These are phyloP conservation scores for Heliamphora ciliata DNA, from an alignment of 179 eudicot genomes.

Conservation along the genomic window DNA sequence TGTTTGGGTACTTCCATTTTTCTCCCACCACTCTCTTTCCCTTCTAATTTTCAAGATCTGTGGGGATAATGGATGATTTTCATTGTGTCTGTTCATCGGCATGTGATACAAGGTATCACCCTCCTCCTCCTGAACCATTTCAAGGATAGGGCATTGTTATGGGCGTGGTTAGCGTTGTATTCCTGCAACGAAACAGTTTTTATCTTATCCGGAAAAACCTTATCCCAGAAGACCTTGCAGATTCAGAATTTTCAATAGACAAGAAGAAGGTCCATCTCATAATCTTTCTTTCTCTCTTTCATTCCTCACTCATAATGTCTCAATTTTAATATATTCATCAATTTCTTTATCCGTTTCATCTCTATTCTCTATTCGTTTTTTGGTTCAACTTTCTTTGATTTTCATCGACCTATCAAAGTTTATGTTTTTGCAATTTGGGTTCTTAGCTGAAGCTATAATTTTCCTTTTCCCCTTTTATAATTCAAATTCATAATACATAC, in stretches of 20 bases:
- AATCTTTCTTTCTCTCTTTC: not conserved
- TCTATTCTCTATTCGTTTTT: not conserved
- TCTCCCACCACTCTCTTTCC: too few relatives aligned
- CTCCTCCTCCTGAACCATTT: not conserved
- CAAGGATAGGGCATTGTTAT: constrained; percentile 7
- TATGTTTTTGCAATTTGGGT: not conserved
- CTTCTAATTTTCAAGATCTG: too few relatives aligned
- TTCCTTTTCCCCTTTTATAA: not conserved
- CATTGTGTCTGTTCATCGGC: too few relatives aligned
- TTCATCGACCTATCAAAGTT: too few relatives aligned
- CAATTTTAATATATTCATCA: not conserved
- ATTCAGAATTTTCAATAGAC: not conserved
- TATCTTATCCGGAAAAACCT: constrained; percentile 22
- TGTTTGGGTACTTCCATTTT: too few relatives aligned
- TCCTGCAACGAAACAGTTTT: constrained; percentile 11
- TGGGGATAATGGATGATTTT: too few relatives aligned
- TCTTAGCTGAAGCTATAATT: not conserved
- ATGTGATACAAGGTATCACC: too few relatives aligned
- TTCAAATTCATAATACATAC: not conserved
- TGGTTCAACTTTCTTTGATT: not conserved
- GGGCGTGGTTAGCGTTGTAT: constrained; percentile 17
- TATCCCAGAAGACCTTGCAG: constrained; percentile 17
- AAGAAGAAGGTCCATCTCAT: constrained; percentile 7
- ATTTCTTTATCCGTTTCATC: not conserved
- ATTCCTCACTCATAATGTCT: not conserved